Evolutionary conservation across 108 stramenopile genomes (phyloP).

Genomic region (Tribonema minus): DNA sequence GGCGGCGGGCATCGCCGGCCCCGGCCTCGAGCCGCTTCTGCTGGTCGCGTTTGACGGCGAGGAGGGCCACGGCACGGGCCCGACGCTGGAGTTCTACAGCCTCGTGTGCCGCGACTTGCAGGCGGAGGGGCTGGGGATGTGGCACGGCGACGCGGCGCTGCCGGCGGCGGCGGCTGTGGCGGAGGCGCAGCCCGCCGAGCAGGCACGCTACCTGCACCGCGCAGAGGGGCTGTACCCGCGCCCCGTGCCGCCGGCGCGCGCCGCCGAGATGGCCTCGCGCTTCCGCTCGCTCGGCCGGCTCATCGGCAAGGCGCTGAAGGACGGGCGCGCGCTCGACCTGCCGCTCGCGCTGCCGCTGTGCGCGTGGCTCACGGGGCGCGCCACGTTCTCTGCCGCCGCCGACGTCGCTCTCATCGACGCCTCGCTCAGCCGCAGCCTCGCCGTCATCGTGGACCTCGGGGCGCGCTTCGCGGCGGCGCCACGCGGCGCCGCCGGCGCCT

Average conservation of each 20-base stretch:
- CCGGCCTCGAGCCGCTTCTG: slow-evolving; percentile 26
- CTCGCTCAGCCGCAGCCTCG: slow-evolving; percentile 6
- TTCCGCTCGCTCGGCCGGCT: slow-evolving; percentile 23
- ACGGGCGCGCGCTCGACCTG: slow-evolving; percentile 24
- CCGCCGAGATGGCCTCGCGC: too few species aligned
- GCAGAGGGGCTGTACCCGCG: neutral
- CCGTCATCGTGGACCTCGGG: neutral
- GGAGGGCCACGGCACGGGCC: slow-evolving; percentile 29
- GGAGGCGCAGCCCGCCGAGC: neutral
- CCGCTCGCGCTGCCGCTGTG: slow-evolving; percentile 39
- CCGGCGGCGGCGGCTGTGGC: neutral
- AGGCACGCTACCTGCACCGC: neutral
- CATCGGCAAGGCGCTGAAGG: slow-evolving; percentile 40
- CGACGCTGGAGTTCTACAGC: slow-evolving; percentile 31
- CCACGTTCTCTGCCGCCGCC: neutral
- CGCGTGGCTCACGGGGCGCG: neutral
- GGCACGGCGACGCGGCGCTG: slow-evolving; percentile 10
- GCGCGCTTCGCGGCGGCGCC: neutral
- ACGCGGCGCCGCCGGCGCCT: neutral
- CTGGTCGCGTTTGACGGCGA: slow-evolving; percentile 41
- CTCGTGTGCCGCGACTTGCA: slow-evolving; percentile 26
- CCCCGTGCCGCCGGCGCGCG: too few species aligned
- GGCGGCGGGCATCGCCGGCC: neutral
- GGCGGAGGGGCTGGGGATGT: slow-evolving; percentile 15
- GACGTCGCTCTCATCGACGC: slow-evolving; percentile 31